Evolutionary conservation across 2,329 filamentous ascomycete genomes (phyloP), one percentile per base, ranked within the genome.

Genomic region (Pezicula neosporulosa): DNA sequence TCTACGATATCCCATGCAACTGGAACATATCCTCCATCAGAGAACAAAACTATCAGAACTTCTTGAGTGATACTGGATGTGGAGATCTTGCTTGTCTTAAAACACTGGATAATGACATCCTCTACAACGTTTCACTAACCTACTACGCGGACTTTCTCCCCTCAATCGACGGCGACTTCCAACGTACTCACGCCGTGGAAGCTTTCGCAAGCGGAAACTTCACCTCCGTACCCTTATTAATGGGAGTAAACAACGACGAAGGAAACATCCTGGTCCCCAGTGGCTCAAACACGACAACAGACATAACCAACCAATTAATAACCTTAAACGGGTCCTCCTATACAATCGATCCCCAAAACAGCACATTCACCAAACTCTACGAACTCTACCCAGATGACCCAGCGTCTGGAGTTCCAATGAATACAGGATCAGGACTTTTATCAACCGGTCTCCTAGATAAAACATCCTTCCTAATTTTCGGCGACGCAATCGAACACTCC

Each of bases 201-300:
- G 67, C 68, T 39, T 43, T 68, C 1, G 21, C 39, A 5, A 57
- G 59, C 0, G 67, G 67, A 2, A 49, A 54, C 13, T 70, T 69
- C 43, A 52, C 55, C 41, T 61, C 62, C 47, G 59, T 70, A 1
- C 66, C 65, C 1, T 61, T 75, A 18, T 60, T 70, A 0, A 59
- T 66, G 42, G 68, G 68, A 6, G 77, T 77, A 41, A 87, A 86
- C 64, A 78, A 77, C 1, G 85, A 88, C 57, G 86, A 89, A 63
- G 85, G 82, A 4, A 77, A 76, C 0, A 70, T 72, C 1, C 85
- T 85, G 59, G 76, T 72, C 1, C 73, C 74, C 13, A 62, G 54
- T 5, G 77, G 75, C 13, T 75, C 85, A 54, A 77, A 83, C 61
- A 80, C 75, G 76, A 75, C 2, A 71, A 68, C 6, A 72, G 82